Conservation (phyloP, 225 moss, liverwort and hornwort species). For the Sphagnum contortum region DNA sequence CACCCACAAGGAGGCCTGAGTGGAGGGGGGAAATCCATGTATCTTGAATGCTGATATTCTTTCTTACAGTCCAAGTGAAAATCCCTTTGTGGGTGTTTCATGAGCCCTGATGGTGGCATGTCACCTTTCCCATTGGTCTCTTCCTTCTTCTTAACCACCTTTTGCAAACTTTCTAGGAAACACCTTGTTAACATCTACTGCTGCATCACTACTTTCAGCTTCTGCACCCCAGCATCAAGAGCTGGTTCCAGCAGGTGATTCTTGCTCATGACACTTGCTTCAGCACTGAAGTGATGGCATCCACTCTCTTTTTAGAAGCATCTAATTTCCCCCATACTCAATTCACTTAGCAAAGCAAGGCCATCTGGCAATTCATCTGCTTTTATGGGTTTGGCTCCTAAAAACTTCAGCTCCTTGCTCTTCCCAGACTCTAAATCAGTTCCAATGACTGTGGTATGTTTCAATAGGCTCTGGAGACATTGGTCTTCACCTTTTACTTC, state of each 20-base stretch:
- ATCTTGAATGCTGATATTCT: slow-evolving; percentile 50
- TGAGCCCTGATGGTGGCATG: slow-evolving; percentile 5
- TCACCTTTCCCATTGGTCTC: slow-evolving; percentile 16
- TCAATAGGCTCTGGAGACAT: slow-evolving; percentile 19
- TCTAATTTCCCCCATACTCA: not conserved
- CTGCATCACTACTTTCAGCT: not conserved
- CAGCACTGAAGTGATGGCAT: too few species aligned
- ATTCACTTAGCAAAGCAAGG: not conserved
- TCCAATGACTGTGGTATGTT: slow-evolving; percentile 24
- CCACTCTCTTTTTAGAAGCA: not conserved
- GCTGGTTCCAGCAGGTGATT: not conserved
- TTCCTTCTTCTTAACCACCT: slow-evolving; percentile 2
- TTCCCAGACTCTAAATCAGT: slow-evolving; percentile 1
- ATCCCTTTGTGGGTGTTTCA: slow-evolving; percentile 21
- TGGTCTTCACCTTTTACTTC: not conserved
- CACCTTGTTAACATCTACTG: not conserved
- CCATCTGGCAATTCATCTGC: not conserved
- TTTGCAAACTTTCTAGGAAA: slow-evolving; percentile 12
- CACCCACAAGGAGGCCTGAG: slow-evolving; percentile 82
- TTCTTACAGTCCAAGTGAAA: slow-evolving; percentile 22
- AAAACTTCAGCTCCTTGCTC: not conserved
- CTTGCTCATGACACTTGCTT: not conserved
- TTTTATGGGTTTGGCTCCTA: not conserved
- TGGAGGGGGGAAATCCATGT: slow-evolving; percentile 55
- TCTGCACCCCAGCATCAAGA: not conserved